Evolutionary conservation across 2,329 filamentous ascomycete genomes (phyloP), one percentile per base, ranked within the genome.

Genomic region (Arthrobotrys entomopaga): DNA sequence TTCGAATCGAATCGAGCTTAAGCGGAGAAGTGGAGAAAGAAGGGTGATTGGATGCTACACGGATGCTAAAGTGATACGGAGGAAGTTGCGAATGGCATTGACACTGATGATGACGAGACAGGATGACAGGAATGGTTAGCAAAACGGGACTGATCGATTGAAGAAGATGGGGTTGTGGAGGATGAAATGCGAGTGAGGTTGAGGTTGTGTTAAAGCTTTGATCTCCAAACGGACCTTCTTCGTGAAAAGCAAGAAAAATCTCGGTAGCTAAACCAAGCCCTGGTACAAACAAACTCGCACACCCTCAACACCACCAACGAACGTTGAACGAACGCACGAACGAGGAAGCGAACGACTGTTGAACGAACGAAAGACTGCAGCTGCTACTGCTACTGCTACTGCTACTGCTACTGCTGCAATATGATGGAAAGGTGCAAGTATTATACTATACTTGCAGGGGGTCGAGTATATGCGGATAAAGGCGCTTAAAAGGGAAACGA

Each of bases 231-330:
- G 16, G 67, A 65, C 54, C 60, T 65, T 60, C 54, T 65, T 54
- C 54, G 67, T 72, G 67, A 65, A 72, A 72, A 72, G 60, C 60
- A 72, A 65, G 67, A 72, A 72, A 63, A 72, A 72, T 72, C 67
- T 72, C 67, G 60, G 67, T 72, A 72, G 67, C 67, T 64, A 50
- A 57, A 26, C 40, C 49, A 19, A 56, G 48, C 64, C 64, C n/a
- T 7, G 11, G 16, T 20, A 57, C 48, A 58, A 63, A 63, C 58
- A 19, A 34, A 34, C 29, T 16, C 56, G 40, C 65, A 53, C 65
- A 63, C 57, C 58, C 19, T 38, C 60, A 24, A 56, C 50, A 22
- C 16, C 19, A 50, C 58, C 42, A 46, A 52, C 54, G 52, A 40
- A 13, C 16, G 42, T 46, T 19, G 16, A 46, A 46, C 42, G 42